These are phyloP conservation scores for Volvox africanus DNA, from an alignment of 139 green algal species.

Conservation along the genomic window DNA sequence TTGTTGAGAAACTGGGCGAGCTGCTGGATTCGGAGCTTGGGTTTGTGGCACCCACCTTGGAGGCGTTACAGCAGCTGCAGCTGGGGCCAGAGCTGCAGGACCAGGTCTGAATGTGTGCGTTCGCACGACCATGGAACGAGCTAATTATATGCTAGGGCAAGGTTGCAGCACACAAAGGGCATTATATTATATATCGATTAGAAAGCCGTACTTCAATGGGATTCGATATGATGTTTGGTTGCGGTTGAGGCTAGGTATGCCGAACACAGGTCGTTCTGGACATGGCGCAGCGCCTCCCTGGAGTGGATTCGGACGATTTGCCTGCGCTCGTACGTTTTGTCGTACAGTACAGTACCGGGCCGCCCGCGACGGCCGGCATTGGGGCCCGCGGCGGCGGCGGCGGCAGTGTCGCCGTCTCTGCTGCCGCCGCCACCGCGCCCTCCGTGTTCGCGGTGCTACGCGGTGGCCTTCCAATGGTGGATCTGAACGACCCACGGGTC, in stretches of 20 bases:
- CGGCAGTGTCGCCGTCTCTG: not conserved
- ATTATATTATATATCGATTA: too few relatives aligned
- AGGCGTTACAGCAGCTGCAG: slow-evolving; percentile 55
- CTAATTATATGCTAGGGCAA: too few relatives aligned
- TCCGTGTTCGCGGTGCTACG: slow-evolving; percentile 35
- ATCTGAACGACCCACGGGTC: slow-evolving; percentile 49
- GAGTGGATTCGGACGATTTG: slow-evolving; percentile 57
- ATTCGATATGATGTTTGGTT: too few relatives aligned
- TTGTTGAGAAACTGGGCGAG: slow-evolving; percentile 43
- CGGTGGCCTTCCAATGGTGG: slow-evolving; percentile 33
- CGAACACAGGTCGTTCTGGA: slow-evolving; percentile 20
- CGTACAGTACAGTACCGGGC: slow-evolving; percentile 1
- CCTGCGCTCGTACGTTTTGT: slow-evolving; percentile 50
- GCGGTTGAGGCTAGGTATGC: not conserved
- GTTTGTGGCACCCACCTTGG: slow-evolving; percentile 51
- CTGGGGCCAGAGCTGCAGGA: slow-evolving; percentile 56
- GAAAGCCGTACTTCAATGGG: too few relatives aligned
- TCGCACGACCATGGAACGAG: too few relatives aligned
- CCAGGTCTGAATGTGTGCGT: not conserved
- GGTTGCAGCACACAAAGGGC: too few relatives aligned
- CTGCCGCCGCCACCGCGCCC: not conserved
- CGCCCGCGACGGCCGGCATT: not conserved
- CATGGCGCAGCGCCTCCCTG: slow-evolving; percentile 40
- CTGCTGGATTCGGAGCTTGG: slow-evolving; percentile 51
- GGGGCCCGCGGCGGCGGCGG: not conserved